These are phyloP conservation scores for Fomitopsis betulina DNA, from an alignment of 1,284 basidiomycete genomes.

Conservation along the genomic window DNA sequence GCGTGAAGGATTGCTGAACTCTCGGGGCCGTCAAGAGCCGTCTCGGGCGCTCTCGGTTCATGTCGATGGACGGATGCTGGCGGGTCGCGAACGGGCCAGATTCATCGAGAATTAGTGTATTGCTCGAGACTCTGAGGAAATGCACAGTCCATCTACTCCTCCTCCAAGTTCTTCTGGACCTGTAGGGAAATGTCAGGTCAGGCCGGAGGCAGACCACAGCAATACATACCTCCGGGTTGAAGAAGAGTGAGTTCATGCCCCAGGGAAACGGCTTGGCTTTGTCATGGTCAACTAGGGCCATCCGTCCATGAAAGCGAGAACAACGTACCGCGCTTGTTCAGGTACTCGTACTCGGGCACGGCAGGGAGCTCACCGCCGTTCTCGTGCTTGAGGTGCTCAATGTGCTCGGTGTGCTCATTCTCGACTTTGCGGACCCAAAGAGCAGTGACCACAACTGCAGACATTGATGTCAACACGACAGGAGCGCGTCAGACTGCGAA, in stretches of 20 bases:
- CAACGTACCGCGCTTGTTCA: conserved; percentile 57
- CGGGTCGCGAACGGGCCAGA: neutral
- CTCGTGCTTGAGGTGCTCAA: conserved; percentile 69
- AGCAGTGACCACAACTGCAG: conserved; percentile 53
- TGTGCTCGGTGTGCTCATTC: conserved; percentile 68
- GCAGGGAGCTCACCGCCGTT: conserved; percentile 74
- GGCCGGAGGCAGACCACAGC: neutral
- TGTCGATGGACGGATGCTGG: neutral
- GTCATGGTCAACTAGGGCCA: neutral
- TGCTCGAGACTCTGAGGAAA: neutral
- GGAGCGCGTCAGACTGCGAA: neutral
- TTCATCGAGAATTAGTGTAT: neutral
- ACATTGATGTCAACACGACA: conserved; percentile 2
- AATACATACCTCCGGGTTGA: conserved; percentile 60
- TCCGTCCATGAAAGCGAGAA: neutral
- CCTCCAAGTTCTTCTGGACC: conserved; percentile 61
- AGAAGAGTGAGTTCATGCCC: conserved; percentile 80
- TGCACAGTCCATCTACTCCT: conserved; percentile 23
- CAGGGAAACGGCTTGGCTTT: conserved; percentile 70
- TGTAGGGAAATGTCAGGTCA: conserved; percentile 19
- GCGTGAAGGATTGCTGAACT: too few relatives aligned
- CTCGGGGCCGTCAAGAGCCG: neutral
- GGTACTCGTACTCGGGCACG: conserved; percentile 66
- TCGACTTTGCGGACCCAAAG: conserved; percentile 78
- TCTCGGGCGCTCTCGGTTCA: neutral